phyloP scores from a whole-genome alignment of 2,329 filamentous ascomycete genomes.

The Aspergillus sp. region DNA sequence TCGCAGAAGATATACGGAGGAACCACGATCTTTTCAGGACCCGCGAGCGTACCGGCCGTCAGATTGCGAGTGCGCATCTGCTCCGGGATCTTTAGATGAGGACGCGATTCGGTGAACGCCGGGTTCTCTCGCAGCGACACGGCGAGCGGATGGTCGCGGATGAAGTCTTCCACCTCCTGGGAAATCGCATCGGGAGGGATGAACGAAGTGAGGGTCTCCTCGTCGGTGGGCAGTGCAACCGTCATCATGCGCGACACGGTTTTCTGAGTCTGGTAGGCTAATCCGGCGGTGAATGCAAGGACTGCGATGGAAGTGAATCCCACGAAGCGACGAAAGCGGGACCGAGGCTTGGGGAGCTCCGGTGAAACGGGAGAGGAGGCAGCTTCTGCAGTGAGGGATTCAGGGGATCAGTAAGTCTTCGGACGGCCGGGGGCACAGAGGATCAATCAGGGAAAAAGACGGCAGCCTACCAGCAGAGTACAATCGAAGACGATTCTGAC shows the following conservation, averaged over 20 bases:
- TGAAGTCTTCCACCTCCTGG: slow-evolving; percentile 66
- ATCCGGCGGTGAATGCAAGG: slow-evolving; percentile 33
- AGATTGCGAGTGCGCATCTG: slow-evolving; percentile 70
- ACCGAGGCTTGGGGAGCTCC: slow-evolving; percentile 21
- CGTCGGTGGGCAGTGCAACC: slow-evolving; percentile 59
- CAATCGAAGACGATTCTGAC: slow-evolving; percentile 1
- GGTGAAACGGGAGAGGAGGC: neutral
- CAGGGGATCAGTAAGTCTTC: neutral
- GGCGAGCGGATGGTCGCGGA: slow-evolving; percentile 74
- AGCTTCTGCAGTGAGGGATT: neutral
- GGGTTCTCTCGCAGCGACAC: slow-evolving; percentile 65
- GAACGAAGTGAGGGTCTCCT: slow-evolving; percentile 70
- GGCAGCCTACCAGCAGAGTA: slow-evolving; percentile 11
- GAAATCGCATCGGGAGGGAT: slow-evolving; percentile 53
- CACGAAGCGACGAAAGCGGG: slow-evolving; percentile 33
- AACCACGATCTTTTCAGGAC: slow-evolving; percentile 72
- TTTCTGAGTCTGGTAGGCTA: slow-evolving; percentile 26
- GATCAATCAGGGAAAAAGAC: neutral
- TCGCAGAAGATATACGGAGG: slow-evolving; percentile 79
- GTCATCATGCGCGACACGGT: slow-evolving; percentile 35
- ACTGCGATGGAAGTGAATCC: slow-evolving; percentile 39
- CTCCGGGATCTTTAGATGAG: slow-evolving; percentile 81
- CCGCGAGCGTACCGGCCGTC: slow-evolving; percentile 76
- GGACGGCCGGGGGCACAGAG: neutral
- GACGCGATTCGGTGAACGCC: slow-evolving; percentile 72